These are phyloP conservation scores for Kodamaea neixiangensis DNA, from an alignment of 805 yeast genomes.

Conservation along the genomic window DNA sequence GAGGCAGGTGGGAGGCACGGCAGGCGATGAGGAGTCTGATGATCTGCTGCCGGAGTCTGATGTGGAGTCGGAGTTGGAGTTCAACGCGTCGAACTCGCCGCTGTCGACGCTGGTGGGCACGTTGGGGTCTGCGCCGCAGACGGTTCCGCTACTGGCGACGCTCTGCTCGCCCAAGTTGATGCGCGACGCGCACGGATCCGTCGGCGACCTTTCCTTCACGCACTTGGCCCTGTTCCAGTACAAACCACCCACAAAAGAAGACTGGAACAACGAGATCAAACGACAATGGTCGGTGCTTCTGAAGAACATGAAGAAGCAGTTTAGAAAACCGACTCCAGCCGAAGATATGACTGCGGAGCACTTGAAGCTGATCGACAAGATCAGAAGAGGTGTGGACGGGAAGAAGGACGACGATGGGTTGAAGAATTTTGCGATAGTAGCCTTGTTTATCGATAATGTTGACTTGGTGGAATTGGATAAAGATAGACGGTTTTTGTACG, in stretches of 20 bases:
- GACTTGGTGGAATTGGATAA: constrained; percentile 67
- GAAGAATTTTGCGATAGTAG: constrained; percentile 68
- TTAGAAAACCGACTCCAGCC: constrained; percentile 76
- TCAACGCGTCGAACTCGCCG: constrained; percentile 13
- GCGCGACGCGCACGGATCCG: constrained; percentile 20
- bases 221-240: constrained; percentile 25
- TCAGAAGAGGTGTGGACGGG: constrained; percentile 83
- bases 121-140: constrained; percentile 13
- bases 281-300: constrained; percentile 67
- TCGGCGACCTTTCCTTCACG: constrained; percentile 29
- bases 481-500: constrained; percentile 54
- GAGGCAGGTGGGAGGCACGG: constrained; percentile 12
- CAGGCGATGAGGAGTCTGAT: constrained; percentile 17
- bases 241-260: constrained; percentile 54
- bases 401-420: constrained; percentile 60
- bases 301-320: constrained; percentile 59
- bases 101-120: neutral
- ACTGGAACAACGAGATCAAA: constrained; percentile 66
- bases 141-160: constrained; percentile 25
- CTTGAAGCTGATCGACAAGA: constrained; percentile 62
- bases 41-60: constrained; percentile 9
- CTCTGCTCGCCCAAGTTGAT: constrained; percentile 31
- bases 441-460: constrained; percentile 68
- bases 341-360: constrained; percentile 55
- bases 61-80: constrained; percentile 9